Evolutionary conservation across 305 asterid species (phyloP), one percentile per base, ranked within the genome.

Genomic region (Coffea humblotiana): DNA sequence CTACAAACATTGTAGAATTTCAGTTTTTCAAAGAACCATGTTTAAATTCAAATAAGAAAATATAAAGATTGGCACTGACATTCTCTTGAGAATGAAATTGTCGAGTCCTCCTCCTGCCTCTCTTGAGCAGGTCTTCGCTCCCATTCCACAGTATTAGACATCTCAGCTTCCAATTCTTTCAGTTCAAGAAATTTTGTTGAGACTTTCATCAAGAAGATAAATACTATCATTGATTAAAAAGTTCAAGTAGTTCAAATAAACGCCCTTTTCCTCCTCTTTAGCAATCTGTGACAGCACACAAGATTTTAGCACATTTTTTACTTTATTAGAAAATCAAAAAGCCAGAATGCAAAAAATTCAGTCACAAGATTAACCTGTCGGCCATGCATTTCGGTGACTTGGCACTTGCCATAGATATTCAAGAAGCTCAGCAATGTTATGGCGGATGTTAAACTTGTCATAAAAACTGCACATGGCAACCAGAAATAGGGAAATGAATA

Each of bases 401-500:
- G 98, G 98, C 80, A 96, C 98, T 86, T 92, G 94, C 99, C 99
- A 96, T 54, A 96, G 85, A 83, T 92, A 96, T 86, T 96, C 99
- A 72, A 96, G 93, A 77, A 96, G 98, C 86, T 94, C 98, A 77
- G 99, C 98, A 79, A 96, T 96, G 89, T 94, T 96, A 88, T 96
- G 99, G 68, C 98, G 99, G 83, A 96, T 96, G 85, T 94, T 96
- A 75, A 96, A 96, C 89, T 96, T 96, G 94, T 96, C 99, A 88
- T 94, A 96, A 89, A 89, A 96, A 94, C 99, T 96, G 94, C 82
- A 80, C 43, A 16, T 16, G 29, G 21, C 70, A 58, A 19, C 77
- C 23, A 79, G 23, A 32, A 32, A 66, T 18, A 18, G 64, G 12
- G 29, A 72, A 64, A 40, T 5, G 25, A 49, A 54, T 58, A 63